A percentile compares a stretch with the other conserved stretches of the same genome.
Conservation (phyloP, 1,284 basidiomycete genomes). For the Tilletia caries region DNA sequence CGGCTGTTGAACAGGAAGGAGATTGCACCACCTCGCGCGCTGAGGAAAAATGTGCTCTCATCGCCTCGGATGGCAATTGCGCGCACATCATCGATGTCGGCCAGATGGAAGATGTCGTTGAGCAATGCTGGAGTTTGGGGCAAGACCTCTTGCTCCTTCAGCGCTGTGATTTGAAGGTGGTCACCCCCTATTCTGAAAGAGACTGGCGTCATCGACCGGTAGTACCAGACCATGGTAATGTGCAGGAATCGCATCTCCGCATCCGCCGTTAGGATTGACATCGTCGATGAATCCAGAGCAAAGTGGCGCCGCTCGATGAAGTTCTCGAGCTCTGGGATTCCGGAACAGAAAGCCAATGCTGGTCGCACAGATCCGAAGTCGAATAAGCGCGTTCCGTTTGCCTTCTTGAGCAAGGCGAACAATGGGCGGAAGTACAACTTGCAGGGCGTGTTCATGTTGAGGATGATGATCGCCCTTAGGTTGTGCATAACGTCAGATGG, state of each 20-base stretch:
- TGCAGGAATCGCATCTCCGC: constrained; percentile 35
- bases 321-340: constrained; percentile 34
- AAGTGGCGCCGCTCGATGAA: constrained; percentile 43
- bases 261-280: constrained; percentile 29
- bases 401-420: constrained; percentile 8
- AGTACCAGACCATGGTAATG: constrained; percentile 50
- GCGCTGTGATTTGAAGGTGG: constrained; percentile 42
- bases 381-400: constrained; percentile 9
- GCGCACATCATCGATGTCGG: constrained; percentile 48
- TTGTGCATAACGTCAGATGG: constrained; percentile 34
- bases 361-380: constrained; percentile 6
- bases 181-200: constrained; percentile 41
- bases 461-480: constrained; percentile 34
- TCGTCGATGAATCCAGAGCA: constrained; percentile 31
- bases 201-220: constrained; percentile 42
- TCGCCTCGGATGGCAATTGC: constrained; percentile 46
- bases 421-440: constrained; percentile 27
- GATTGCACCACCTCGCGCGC: constrained; percentile 40
- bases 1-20: constrained; percentile 47
- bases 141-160: constrained; percentile 41
- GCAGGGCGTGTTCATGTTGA: constrained; percentile 42
- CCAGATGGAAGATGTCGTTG: constrained; percentile 47
- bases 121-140: constrained; percentile 25
- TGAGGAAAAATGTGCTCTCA: constrained; percentile 49
- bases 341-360: constrained; percentile 23